phyloP scores from a whole-genome alignment of 768 basidiomycete genomes.

The Trametes sanguinea region DNA sequence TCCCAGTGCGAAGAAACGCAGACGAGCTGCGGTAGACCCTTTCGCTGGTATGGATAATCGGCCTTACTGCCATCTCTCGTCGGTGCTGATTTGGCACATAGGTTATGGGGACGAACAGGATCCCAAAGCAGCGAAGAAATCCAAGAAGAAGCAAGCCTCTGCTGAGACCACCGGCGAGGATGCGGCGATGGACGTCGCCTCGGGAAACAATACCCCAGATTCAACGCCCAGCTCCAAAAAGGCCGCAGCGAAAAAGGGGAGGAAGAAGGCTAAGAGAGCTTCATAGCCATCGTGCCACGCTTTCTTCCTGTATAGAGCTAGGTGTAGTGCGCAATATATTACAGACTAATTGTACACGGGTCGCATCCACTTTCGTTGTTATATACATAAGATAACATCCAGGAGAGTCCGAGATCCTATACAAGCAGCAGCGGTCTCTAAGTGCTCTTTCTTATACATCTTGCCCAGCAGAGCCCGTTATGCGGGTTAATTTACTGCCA shows the following conservation, averaged over 20 bases:
- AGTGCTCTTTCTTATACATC: not conserved
- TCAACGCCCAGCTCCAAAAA: constrained; percentile 29
- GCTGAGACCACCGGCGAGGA: constrained; percentile 12
- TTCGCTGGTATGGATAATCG: constrained; percentile 55
- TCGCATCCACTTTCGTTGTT: not conserved
- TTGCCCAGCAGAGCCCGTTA: not conserved
- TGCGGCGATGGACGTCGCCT: constrained; percentile 12
- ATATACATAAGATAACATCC: constrained; percentile 12
- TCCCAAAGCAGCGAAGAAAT: constrained; percentile 4
- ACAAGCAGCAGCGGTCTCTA: not conserved
- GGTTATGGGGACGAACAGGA: constrained; percentile 36
- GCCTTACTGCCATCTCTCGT: constrained; percentile 11
- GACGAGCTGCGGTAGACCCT: constrained; percentile 59
- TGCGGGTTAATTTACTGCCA: not conserved
- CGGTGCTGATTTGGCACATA: constrained; percentile 23
- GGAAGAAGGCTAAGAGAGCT: constrained; percentile 35
- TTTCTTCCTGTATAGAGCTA: not conserved
- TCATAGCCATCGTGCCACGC: not conserved
- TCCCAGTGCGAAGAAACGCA: constrained; percentile 41
- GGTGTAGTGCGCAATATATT: constrained; percentile 4
- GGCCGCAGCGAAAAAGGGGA: constrained; percentile 37
- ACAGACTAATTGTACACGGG: constrained; percentile 13
- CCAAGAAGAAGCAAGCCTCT: constrained; percentile 20
- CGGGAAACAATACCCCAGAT: constrained; percentile 28
- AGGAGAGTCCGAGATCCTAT: not conserved